Conservation (phyloP, 495 filamentous ascomycete genomes). For the Penicillium herquei region DNA sequence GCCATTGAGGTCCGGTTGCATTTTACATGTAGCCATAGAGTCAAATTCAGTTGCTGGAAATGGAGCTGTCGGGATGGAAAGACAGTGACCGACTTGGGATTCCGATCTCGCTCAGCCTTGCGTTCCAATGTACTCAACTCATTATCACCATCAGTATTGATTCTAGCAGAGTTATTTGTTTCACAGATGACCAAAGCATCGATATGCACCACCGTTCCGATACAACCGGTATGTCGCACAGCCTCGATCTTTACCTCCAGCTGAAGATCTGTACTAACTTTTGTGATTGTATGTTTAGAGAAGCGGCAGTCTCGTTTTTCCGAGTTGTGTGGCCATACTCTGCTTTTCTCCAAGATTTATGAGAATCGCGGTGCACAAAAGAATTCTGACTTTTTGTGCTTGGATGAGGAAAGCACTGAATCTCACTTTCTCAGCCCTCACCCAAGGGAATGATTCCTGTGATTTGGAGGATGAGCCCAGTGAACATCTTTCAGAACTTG, state of each 20-base stretch:
- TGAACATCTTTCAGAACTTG: not conserved
- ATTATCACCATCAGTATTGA: not conserved
- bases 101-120: not conserved
- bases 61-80: not conserved
- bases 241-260: too few species aligned
- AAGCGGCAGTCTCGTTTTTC: too few species aligned
- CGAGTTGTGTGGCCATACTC: too few species aligned
- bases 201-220: too few species aligned
- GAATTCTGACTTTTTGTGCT: too few species aligned
- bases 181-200: not conserved
- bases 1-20: slow-evolving; percentile 5
- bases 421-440: not conserved
- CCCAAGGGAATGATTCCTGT: too few species aligned
- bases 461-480: not conserved
- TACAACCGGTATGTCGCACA: too few species aligned
- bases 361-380: too few species aligned
- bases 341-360: too few species aligned
- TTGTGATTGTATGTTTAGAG: too few species aligned
- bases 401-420: too few species aligned
- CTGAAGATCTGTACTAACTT: too few species aligned
- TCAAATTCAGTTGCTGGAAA: slow-evolving; percentile 6
- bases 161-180: not conserved
- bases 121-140: not conserved
- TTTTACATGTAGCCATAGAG: slow-evolving; percentile 3
- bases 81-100: not conserved